phyloP scores from a whole-genome alignment of 192 early-diverging fungal species.

The Radiomyces spectabilis region DNA sequence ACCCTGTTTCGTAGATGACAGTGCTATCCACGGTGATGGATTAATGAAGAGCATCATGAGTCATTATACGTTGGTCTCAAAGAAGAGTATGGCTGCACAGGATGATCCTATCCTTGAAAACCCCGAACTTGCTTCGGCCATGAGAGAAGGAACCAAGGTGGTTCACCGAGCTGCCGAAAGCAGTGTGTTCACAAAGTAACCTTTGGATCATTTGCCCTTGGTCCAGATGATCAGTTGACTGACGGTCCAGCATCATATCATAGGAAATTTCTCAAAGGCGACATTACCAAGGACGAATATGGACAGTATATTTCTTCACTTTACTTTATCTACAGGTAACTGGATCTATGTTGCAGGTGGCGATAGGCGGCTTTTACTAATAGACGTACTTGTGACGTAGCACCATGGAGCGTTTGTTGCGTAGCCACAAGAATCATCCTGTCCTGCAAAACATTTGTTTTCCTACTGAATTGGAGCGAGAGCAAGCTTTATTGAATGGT shows the following conservation, averaged over 20 bases:
- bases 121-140: conserved; percentile 38
- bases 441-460: conserved; percentile 42
- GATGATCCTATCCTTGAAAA: not conserved
- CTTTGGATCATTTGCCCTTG: not conserved
- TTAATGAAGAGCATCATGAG: too few species aligned
- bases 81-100: too few species aligned
- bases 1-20: too few species aligned
- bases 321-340: conserved; percentile 37
- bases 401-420: conserved; percentile 35
- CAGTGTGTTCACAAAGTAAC: conserved; percentile 43
- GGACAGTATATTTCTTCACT: conserved; percentile 38
- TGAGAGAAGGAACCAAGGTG: conserved; percentile 47
- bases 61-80: too few species aligned
- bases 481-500: conserved; percentile 29
- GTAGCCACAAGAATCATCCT: conserved; percentile 37
- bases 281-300: conserved; percentile 32
- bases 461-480: conserved; percentile 38
- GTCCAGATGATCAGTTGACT: not conserved
- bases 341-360: not conserved
- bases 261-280: conserved; percentile 38
- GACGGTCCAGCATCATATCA: not conserved
- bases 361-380: conserved; percentile 34
- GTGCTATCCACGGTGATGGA: too few species aligned
- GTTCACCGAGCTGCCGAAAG: conserved; percentile 43
- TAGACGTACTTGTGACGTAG: conserved; percentile 13